Base-by-base conservation (phyloP, 2,329 filamentous ascomycete genomes). In the Fusarium aywerte region DNA sequence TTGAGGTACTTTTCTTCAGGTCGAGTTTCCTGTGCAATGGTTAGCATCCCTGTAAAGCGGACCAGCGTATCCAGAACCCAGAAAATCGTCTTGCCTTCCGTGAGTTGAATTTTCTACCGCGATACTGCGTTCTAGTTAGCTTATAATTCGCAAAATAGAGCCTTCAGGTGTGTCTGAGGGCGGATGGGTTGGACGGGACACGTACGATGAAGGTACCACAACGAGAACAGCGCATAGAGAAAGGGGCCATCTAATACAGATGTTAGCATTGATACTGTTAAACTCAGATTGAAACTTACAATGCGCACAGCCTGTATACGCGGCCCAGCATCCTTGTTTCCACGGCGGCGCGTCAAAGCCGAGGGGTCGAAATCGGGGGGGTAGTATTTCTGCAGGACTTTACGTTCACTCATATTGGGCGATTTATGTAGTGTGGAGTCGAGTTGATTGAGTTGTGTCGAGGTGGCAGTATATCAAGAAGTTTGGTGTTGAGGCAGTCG, bases 101-200 rank as follows among this genome's bases (percentile, higher is more conserved):
- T 4, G 93, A 91, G 80, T 98, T 98, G 85, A 98, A 98, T 75
- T 97, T 98, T 62, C 94, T 88, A 0, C 94, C 94, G 72, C 33
- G 16, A 7, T 13, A 48, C 31, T 23, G 29, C 2, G 6, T 32
- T 10, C n/a, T 21, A 4, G 15, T 21, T 29, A 45, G 43, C 25
- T 31, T 21, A 11, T 27, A 27, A 27, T 27, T 27, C 27, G 7
- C 11, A 27, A 27, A 27, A 27, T 8, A 27, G 27, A 27, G 27
- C 27, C 11, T 11, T 27, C 27, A 10, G 27, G 27, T 27, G 27
- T 27, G 27, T n/a, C n/a, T n/a, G n/a, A n/a, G n/a, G n/a, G n/a
- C n/a, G n/a, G n/a, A n/a, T n/a, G n/a, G n/a, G n/a, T n/a, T n/a
- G n/a, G n/a, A n/a, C n/a, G n/a, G n/a, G n/a, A n/a, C 7, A 32